Conservation (phyloP, 2,329 filamentous ascomycete genomes). For the Orbilia brochopaga region DNA sequence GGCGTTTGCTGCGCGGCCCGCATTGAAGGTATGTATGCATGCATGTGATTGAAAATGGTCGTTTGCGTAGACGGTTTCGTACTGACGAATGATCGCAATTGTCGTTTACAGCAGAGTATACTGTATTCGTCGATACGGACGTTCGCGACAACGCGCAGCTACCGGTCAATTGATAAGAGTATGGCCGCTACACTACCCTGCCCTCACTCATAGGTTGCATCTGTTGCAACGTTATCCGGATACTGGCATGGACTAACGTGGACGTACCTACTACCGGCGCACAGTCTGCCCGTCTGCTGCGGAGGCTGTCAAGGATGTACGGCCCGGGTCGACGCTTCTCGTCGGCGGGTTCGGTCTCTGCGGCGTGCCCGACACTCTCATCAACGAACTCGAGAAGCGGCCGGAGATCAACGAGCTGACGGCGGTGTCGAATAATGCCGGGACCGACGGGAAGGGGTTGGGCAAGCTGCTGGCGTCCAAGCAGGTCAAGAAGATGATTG, state of each 20-base stretch:
- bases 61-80: background rate
- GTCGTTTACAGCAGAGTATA: conserved; percentile 19
- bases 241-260: background rate
- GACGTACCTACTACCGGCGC: background rate
- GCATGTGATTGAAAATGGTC: too few relatives aligned
- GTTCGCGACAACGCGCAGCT: conserved; percentile 48
- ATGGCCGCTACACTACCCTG: background rate
- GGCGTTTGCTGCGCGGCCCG: conserved; percentile 31
- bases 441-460: conserved; percentile 71
- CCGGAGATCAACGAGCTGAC: conserved; percentile 62
- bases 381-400: conserved; percentile 67
- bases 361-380: conserved; percentile 77
- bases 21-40: conserved; percentile 29
- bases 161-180: conserved; percentile 40
- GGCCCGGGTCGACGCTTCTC: conserved; percentile 72
- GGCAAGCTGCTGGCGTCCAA: conserved; percentile 72
- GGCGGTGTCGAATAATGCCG: conserved; percentile 81
- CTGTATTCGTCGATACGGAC: conserved; percentile 46
- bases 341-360: conserved; percentile 84
- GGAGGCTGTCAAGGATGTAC: conserved; percentile 72
- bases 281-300: conserved; percentile 63
- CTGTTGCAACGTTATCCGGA: background rate
- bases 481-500: conserved; percentile 73
- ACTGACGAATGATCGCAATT: background rate
- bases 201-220: background rate